These are phyloP conservation scores for Lentinula lateritia DNA, from an alignment of 768 basidiomycete species.

Conservation along the genomic window DNA sequence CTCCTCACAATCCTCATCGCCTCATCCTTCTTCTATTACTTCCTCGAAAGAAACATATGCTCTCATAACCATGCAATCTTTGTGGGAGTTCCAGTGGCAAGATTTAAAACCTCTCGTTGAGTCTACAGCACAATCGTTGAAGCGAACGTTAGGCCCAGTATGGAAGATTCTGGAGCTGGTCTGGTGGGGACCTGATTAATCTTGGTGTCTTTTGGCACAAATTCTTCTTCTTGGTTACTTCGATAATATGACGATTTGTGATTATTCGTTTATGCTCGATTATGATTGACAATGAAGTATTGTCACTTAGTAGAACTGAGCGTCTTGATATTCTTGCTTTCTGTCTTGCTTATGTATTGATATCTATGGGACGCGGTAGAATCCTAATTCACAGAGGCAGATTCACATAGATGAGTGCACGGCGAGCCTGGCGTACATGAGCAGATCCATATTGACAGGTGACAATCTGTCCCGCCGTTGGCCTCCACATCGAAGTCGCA, in stretches of 20 bases:
- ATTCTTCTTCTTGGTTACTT: neutral
- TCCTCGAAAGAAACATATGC: neutral
- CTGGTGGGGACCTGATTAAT: neutral
- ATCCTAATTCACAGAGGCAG: too few species aligned
- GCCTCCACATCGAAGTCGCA: too few species aligned
- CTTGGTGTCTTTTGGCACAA: too few species aligned
- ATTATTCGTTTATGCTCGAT: neutral
- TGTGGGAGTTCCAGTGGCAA: neutral
- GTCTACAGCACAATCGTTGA: neutral
- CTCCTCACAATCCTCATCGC: neutral
- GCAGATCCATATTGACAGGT: too few species aligned
- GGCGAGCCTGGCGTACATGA: too few species aligned
- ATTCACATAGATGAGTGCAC: too few species aligned
- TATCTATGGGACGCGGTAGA: neutral
- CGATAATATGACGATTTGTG: neutral
- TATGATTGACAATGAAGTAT: neutral
- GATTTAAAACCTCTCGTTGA: constrained; percentile 1
- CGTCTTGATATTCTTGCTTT: neutral
- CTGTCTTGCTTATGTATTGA: neutral
- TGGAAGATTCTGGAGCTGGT: neutral
- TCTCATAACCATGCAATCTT: neutral
- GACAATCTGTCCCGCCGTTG: too few species aligned
- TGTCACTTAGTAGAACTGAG: neutral
- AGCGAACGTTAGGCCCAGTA: neutral
- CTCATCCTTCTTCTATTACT: neutral